These are phyloP conservation scores for Brettanomyces anomalus DNA, from an alignment of 805 yeast genomes.

Conservation along the genomic window DNA sequence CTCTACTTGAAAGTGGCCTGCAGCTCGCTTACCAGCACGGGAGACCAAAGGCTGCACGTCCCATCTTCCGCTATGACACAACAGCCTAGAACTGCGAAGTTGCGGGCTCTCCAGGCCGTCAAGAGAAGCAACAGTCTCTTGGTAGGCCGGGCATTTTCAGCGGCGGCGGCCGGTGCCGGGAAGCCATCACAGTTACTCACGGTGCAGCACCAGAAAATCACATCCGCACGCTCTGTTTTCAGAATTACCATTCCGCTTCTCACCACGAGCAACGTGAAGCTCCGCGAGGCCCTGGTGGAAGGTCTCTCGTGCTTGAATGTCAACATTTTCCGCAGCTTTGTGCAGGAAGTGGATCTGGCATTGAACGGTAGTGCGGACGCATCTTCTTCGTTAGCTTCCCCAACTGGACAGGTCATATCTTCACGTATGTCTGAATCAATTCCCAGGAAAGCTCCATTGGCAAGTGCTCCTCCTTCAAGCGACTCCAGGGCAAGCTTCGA, in stretches of 20 bases:
- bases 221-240: slow-evolving; percentile 86
- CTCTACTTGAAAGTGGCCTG: slow-evolving; percentile 86
- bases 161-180: not conserved
- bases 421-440: not conserved
- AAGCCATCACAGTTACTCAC: slow-evolving; percentile 66
- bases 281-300: slow-evolving; percentile 79
- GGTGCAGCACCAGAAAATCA: slow-evolving; percentile 82
- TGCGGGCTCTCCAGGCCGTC: not conserved
- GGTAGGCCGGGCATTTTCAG: not conserved
- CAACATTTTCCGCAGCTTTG: slow-evolving; percentile 73
- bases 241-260: slow-evolving; percentile 78
- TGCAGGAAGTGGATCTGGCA: slow-evolving; percentile 61
- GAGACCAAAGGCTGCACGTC: slow-evolving; percentile 55
- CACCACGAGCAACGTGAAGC: slow-evolving; percentile 55
- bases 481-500: not conserved
- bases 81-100: not conserved
- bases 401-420: not conserved
- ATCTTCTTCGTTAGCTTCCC: not conserved
- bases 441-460: not conserved
- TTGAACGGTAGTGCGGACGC: slow-evolving; percentile 35
- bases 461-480: not conserved
- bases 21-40: slow-evolving; percentile 77
- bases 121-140: too few species aligned
- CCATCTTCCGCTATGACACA: slow-evolving; percentile 4
- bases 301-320: slow-evolving; percentile 87